These are phyloP conservation scores for Candida sonorensis DNA, from an alignment of 805 yeast species.

Conservation along the genomic window DNA sequence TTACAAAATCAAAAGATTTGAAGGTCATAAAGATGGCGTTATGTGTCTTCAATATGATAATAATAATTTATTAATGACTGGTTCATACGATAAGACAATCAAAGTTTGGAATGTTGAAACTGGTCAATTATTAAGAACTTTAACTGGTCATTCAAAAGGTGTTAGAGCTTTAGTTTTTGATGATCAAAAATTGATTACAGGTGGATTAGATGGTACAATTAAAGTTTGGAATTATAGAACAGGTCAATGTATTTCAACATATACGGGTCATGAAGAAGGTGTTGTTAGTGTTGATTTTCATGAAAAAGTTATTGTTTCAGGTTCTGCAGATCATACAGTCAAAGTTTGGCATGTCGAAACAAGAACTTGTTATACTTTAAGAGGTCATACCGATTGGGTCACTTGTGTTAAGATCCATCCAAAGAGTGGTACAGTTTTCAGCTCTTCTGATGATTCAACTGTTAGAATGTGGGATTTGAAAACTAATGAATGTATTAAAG, in stretches of 20 bases:
- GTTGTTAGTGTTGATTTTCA: constrained; percentile 80
- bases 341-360: constrained; percentile 96
- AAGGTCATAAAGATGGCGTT: constrained; percentile 86
- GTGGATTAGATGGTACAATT: constrained; percentile 85
- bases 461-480: constrained; percentile 91
- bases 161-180: constrained; percentile 83
- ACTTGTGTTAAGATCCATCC: constrained; percentile 84
- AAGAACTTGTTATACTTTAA: constrained; percentile 82
- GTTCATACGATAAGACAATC: constrained; percentile 84
- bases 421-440: constrained; percentile 68
- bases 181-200: constrained; percentile 82
- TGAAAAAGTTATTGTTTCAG: constrained; percentile 79
- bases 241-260: constrained; percentile 90
- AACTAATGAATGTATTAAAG: constrained; percentile 69
- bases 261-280: constrained; percentile 85
- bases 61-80: constrained; percentile 71
- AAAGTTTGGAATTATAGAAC: constrained; percentile 95
- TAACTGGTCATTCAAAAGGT: constrained; percentile 84
- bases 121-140: constrained; percentile 68
- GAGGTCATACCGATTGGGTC: constrained; percentile 93
- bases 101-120: constrained; percentile 90
- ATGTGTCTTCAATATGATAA: constrained; percentile 81
- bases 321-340: constrained; percentile 86
- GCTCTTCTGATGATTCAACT: constrained; percentile 89
- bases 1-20: constrained; percentile 54